phyloP scores from a whole-genome alignment of 257 asterid genomes.

The Catharanthus roseus region DNA sequence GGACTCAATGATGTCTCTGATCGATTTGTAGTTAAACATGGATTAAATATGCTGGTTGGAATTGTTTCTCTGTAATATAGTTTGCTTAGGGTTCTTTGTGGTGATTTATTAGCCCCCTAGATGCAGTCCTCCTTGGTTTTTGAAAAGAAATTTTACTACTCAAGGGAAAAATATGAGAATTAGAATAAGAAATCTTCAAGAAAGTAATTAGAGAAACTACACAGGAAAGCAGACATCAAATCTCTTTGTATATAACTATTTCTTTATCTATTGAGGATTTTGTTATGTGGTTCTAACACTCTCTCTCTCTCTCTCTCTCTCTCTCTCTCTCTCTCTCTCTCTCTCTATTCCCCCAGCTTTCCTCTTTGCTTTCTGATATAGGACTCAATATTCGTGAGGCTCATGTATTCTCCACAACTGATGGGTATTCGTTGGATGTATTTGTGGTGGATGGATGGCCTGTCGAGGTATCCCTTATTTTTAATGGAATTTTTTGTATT shows the following conservation, averaged over 20 bases:
- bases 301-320: slow-evolving; percentile 17
- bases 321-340: slow-evolving; percentile 3
- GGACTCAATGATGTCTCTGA: not conserved
- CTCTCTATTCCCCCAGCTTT: slow-evolving; percentile 53
- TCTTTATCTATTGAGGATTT: not conserved
- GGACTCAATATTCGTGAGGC: slow-evolving; percentile 98
- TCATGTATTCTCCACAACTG: slow-evolving; percentile 88
- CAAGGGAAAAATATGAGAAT: not conserved
- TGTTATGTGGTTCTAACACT: slow-evolving; percentile 5
- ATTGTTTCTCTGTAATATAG: not conserved
- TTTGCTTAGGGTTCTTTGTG: not conserved
- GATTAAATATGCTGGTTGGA: not conserved
- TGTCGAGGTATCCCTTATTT: slow-evolving; percentile 54
- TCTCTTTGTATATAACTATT: not conserved
- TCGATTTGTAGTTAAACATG: not conserved
- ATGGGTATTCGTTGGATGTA: slow-evolving; percentile 86
- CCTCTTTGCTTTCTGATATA: slow-evolving; percentile 89
- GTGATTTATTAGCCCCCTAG: not conserved
- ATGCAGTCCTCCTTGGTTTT: not conserved
- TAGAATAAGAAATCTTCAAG: not conserved
- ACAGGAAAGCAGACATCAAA: not conserved
- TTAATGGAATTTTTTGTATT: not conserved
- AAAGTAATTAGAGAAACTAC: not conserved
- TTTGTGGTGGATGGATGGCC: slow-evolving; percentile 98
- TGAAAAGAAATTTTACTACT: no score